Evolutionary conservation across 768 basidiomycete species (phyloP), one percentile per base, ranked within the genome.

Genomic region (Collybia mongolica): DNA sequence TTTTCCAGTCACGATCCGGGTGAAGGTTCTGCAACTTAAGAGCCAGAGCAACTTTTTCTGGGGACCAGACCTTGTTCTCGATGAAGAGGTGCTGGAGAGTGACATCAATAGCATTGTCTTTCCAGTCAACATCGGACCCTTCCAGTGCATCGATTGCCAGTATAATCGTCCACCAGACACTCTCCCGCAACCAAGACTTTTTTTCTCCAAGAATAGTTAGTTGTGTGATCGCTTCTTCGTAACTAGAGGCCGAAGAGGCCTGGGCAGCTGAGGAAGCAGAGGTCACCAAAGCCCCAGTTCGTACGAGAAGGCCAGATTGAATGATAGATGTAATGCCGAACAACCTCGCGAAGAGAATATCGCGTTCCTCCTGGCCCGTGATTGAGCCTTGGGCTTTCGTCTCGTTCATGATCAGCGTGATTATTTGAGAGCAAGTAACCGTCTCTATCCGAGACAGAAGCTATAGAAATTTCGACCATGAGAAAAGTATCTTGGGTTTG

Each of bases 361-460:
- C 96, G 51, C 96, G 84, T 68, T 94, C 90, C 68, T 98, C 96
- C 62, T 93, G 88, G 2, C 93, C 88, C 37, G 84, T 85, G 83
- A 90, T 87, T 12, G 86, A 88, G 29, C 83, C 83, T 54, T 84
- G 80, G 3, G 77, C 72, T 65, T 88, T 84, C 14, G 90, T 86
- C 50, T 80, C 74, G 47, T 90, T 84, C 36, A 86, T 61, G 37
- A 97, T 72, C 32, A 97, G 76, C n/a, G 79, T 75, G 15, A 93
- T 61, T 38, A 97, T 84, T 58, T 93, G 89, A 0, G 79, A 62
- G 61, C 88, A 85, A 12, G 90, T 84, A 41, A 97, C 77, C 24
- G 90, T 91, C 54, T 83, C 72, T 57, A 93, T 74, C 39, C 89
- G 78, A 28, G 88, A 85, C 28, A 97, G 71, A 9, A 97, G 75